A percentile compares a stretch with the other conserved stretches of the same genome.
phyloP scores from a whole-genome alignment of 164 flowering plant genomes.

The Vitis vinifera region ASM3070453v1 NC_081817.1:1403001-1403500 shows the following conservation, averaged over 20 bases:
- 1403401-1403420: too few relatives aligned
- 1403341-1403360: constrained; percentile 26
- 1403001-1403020: too few relatives aligned
- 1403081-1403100: neutral
- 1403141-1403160: neutral
- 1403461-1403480: too few relatives aligned
- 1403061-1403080: too few relatives aligned
- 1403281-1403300: constrained; percentile 22
- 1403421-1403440: too few relatives aligned
- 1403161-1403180: constrained; percentile 5
- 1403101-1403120: neutral
- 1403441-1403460: too few relatives aligned
- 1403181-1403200: neutral
- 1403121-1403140: neutral
- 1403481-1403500: too few relatives aligned
- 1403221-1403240: constrained; percentile 5
- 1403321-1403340: constrained; percentile 50
- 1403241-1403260: neutral
- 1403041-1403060: too few relatives aligned
- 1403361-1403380: constrained; percentile 3
- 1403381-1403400: too few relatives aligned
- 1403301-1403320: constrained; percentile 38
- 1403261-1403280: constrained; percentile 17
- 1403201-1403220: neutral
- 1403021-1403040: too few relatives aligned